Percentiles rank a stretch among this genome's conserved stretches.
phyloP scores from a whole-genome alignment of 2,329 filamentous ascomycete species.

The Xylariaceae sp. region DNA sequence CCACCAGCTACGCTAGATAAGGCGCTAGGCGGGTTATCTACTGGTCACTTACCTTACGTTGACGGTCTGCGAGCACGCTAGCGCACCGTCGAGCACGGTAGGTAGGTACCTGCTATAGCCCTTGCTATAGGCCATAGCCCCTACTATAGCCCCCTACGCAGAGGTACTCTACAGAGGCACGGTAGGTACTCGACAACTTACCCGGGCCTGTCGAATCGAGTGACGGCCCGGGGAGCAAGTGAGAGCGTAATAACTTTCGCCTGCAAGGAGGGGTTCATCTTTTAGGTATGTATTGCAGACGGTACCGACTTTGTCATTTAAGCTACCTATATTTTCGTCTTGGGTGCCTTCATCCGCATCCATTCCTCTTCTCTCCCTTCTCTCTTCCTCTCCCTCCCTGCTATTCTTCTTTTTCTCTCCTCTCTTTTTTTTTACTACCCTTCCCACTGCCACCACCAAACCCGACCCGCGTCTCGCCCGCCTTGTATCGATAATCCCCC shows the following conservation, averaged over 20 bases:
- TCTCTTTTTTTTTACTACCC: not conserved
- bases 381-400: not conserved
- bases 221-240: too few relatives aligned
- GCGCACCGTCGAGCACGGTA: not conserved
- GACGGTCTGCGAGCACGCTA: not conserved
- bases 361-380: not conserved
- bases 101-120: not conserved
- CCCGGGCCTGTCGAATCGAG: too few relatives aligned
- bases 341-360: not conserved
- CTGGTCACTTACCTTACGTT: not conserved
- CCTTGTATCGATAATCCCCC: not conserved
- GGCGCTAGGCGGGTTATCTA: not conserved
- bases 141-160: not conserved
- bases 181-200: too few relatives aligned
- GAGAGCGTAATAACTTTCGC: not conserved
- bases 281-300: not conserved
- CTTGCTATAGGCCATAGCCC: not conserved
- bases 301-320: not conserved
- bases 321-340: slow-evolving; percentile 1
- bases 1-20: not conserved
- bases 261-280: not conserved
- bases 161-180: too few relatives aligned
- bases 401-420: not conserved
- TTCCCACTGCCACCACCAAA: not conserved
- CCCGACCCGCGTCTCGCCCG: too few relatives aligned